Evolutionary conservation across 306 rosid genomes (phyloP), one percentile per base, ranked within the genome.

Genomic region (Cicer judaicum): DNA sequence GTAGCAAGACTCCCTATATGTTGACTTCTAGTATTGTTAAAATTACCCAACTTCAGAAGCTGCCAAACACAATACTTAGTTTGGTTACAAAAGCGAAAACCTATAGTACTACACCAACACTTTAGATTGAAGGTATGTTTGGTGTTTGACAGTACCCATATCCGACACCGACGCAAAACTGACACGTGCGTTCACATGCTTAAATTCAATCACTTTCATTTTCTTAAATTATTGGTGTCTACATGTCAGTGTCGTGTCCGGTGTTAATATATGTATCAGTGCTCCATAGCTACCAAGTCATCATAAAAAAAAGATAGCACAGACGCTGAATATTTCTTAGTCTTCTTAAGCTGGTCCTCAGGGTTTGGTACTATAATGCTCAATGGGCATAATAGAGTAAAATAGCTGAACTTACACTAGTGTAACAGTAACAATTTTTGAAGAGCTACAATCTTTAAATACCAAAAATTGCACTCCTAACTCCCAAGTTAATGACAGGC

Each of bases 1-100:
- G 75, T 38, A 55, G 18, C n/a, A 47, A 79, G 60, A 19, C 41
- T 64, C 68, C 29, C 11, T 36, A 7, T 64, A 29, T 29, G 29
- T 62, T 64, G 55, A 47, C 43, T 72, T 64, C 9, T 7, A 8
- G n/a, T 14, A 52, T 15, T 52, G 38, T 53, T 44, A 13, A 44
- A 8, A 44, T 16, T n/a, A 16, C 44, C 2, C 48, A 79, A 52
- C 12, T 49, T 49, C 55, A 49, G 19, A 13, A 49, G 19, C 16
- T 49, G 55, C 5, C 16, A 18, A 18, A 38, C 43, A 42, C 47
- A 46, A 7, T 29, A 68, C 49, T 14, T 60, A 72, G 5, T 72
- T 78, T 42, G 38, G 56, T 15, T 41, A 48, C 67, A 50, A 50
- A 70, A 54, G 10, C 19, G 7, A 10, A 68, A 50, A 21, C 43